These are phyloP conservation scores for Ophiocordyceps australis DNA, from an alignment of 2,329 filamentous ascomycete genomes.

Conservation along the genomic window DNA sequence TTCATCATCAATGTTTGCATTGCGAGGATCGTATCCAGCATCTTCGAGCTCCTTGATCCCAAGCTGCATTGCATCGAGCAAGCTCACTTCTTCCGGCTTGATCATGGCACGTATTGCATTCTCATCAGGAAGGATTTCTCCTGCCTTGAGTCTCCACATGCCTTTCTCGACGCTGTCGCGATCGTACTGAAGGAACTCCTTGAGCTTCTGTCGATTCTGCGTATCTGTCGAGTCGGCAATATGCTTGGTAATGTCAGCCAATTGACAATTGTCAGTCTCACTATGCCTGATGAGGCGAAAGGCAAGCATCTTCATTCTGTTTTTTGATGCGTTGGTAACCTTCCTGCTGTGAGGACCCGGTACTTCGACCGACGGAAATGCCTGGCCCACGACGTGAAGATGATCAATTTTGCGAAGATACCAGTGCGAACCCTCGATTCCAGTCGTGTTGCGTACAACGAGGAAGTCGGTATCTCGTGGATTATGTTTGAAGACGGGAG, in stretches of 20 bases:
- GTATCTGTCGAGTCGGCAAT: conserved; percentile 87
- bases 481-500: conserved; percentile 79
- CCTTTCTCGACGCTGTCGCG: conserved; percentile 57
- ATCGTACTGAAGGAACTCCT: conserved; percentile 86
- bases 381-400: conserved; percentile 78
- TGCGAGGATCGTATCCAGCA: conserved; percentile 61
- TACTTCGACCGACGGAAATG: conserved; percentile 81
- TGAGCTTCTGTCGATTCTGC: conserved; percentile 90
- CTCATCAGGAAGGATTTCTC: conserved; percentile 64
- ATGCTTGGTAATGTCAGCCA: conserved; percentile 79
- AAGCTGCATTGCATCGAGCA: conserved; percentile 93
- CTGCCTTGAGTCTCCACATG: conserved; percentile 58
- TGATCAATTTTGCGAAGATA: conserved; percentile 83
- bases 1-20: conserved; percentile 40
- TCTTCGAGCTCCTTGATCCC: conserved; percentile 82
- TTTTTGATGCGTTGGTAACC: conserved; percentile 94
- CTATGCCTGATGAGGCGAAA: conserved; percentile 76
- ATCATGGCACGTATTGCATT: conserved; percentile 72
- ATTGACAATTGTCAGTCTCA: conserved; percentile 46
- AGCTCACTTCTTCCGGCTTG: conserved; percentile 84
- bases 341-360: conserved; percentile 87
- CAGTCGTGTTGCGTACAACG: conserved; percentile 65
- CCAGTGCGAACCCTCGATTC: conserved; percentile 59
- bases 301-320: conserved; percentile 87
- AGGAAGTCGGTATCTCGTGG: conserved; percentile 70